Conservation (phyloP, 345 rosid species). For the Lumnitzera littorea region DNA sequence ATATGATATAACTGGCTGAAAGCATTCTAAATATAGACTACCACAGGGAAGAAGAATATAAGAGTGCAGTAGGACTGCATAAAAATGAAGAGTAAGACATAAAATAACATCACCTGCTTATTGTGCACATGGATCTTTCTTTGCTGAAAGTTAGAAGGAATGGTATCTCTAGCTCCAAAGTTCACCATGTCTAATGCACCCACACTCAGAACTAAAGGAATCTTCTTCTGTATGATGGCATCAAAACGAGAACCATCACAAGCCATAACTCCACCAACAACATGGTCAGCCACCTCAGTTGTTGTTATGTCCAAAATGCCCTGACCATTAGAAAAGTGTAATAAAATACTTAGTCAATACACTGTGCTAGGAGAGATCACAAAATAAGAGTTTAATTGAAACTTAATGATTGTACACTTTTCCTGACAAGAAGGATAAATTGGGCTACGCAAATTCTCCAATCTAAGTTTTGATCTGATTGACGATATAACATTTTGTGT, state of each 20-base stretch:
- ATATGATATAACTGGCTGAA: no score
- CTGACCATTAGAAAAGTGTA: slow-evolving; percentile 16
- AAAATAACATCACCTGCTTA: slow-evolving; percentile 46
- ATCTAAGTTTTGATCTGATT: no score
- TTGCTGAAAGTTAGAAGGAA: slow-evolving; percentile 54
- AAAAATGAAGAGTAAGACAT: background rate
- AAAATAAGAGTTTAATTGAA: no score
- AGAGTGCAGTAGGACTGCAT: background rate
- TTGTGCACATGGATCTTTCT: slow-evolving; percentile 78
- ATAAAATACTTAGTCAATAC: no score
- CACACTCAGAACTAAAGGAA: slow-evolving; percentile 80
- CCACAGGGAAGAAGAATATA: background rate
- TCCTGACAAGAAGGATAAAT: no score
- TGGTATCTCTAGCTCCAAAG: slow-evolving; percentile 73
- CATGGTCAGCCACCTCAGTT: slow-evolving; percentile 89
- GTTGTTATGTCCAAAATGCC: slow-evolving; percentile 87
- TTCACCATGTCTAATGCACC: slow-evolving; percentile 97
- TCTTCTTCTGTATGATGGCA: slow-evolving; percentile 58
- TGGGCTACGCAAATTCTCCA: no score
- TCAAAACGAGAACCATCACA: slow-evolving; percentile 84
- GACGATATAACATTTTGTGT: no score
- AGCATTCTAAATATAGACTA: background rate
- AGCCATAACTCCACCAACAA: slow-evolving; percentile 94
- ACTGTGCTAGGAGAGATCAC: no score
- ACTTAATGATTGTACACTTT: no score